Evolutionary conservation across 495 filamentous ascomycete species (phyloP).

Genomic region (Aspergillus affinis): DNA sequence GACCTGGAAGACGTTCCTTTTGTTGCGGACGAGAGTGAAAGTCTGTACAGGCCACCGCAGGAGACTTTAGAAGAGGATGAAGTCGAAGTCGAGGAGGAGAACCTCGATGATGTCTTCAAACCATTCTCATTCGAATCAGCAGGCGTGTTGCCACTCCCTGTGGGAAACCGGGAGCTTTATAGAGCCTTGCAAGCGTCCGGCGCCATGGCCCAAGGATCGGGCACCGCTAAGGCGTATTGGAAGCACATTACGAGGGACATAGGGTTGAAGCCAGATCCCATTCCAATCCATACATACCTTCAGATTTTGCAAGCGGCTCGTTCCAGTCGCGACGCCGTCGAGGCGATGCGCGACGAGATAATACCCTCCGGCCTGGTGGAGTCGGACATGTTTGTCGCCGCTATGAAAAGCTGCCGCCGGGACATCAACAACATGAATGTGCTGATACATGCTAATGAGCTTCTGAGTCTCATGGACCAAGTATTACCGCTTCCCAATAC

Average conservation of each 20-base stretch:
- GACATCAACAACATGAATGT: conserved; percentile 69
- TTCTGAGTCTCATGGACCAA: conserved; percentile 57
- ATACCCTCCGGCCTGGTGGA: conserved; percentile 34
- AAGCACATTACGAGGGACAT: conserved; percentile 57
- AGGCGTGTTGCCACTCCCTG: conserved; percentile 33
- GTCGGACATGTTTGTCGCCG: conserved; percentile 65
- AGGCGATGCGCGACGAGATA: conserved; percentile 52
- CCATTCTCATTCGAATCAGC: conserved; percentile 9
- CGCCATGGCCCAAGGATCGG: conserved; percentile 29
- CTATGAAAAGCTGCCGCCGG: conserved; percentile 63
- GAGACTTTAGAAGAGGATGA: background rate
- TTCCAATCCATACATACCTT: conserved; percentile 67
- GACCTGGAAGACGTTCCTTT: conserved; percentile 19
- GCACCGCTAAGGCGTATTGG: conserved; percentile 67
- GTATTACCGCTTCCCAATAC: conserved; percentile 35
- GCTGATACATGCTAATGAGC: conserved; percentile 53
- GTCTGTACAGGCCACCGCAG: background rate
- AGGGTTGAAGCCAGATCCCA: conserved; percentile 62
- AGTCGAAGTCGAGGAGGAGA: conserved; percentile 20
- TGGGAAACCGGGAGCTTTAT: conserved; percentile 68
- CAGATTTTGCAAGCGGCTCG: conserved; percentile 64
- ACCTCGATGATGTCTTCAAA: conserved; percentile 39
- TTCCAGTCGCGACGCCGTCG: conserved; percentile 53
- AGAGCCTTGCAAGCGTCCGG: conserved; percentile 62
- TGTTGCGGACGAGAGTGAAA: background rate